Evolutionary conservation across 2,329 filamentous ascomycete species (phyloP), one percentile per base, ranked within the genome.

Genomic region (Nectriaceae sp.): DNA sequence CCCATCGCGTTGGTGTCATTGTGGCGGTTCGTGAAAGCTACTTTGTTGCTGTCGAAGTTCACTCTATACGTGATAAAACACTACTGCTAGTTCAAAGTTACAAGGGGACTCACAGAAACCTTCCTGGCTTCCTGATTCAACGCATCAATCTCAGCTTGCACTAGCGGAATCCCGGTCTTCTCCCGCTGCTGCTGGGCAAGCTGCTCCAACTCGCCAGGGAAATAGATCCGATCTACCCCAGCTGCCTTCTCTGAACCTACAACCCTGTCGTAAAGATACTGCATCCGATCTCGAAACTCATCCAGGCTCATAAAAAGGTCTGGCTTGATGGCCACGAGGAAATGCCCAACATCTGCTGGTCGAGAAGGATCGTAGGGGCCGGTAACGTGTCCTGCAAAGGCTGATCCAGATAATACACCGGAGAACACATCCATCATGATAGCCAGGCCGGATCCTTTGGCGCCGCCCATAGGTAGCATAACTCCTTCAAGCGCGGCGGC

Each of bases 351-450:
- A 59, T 90, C 83, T 0, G 85, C 83, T 2, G 83, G 76, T 49
- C 76, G 80, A 0, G 80, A 84, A 3, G 85, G 77, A 61, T 91
- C 88, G 65, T 94, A 94, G 0, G 89, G 90, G 16, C 82, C 82
- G 0, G 84, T 88, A 16, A 94, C 89, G 60, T 88, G 76, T 0
- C 89, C 89, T 0, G 88, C 90, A 68, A 90, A 94, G 0, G 88
- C 88, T 24, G 84, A 86, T 0, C 89, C 89, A 0, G 87, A 90
- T 0, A 94, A 61, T 0, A 89, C 85, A 0, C 89, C 89, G 0
- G 88, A 91, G 63, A 94, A 93, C 2, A 95, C 87, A 63, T 94
- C 89, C 90, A 94, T 94, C 87, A 91, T 93, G 46, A 94, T 82
- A 1, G 87, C 75, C 35, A 94, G 66, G 0, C 80, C 90, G 2